Base-by-base conservation (phyloP, 352 stramenopile genomes). In the Pythium volutum region DNA sequence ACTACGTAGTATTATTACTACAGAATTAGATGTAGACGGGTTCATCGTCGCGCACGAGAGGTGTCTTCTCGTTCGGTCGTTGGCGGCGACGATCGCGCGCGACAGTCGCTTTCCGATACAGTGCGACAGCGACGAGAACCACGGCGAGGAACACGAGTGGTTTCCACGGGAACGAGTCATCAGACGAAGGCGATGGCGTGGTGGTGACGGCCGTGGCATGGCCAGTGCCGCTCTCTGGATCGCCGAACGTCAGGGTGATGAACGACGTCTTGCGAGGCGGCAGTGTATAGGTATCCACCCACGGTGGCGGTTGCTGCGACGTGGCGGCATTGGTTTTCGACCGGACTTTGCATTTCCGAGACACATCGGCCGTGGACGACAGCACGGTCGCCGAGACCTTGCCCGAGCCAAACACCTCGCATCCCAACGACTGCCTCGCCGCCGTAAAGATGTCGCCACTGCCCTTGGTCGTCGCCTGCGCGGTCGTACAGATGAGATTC, bases 1-100 rank as follows among this genome's bases (percentile, higher is more conserved):
- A 38, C 12, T 38, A 38, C 12, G 33, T 38, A 38, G 33, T 38
- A 38, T 14, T 38, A 38, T 12, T 38, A 12, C 7, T 38, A 12
- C 33, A 38, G 16, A 14, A 3, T 38, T 55, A 62, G 45, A 62
- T 55, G 43, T 55, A 62, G 1, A 62, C 55, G 1, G 31, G 55
- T 2, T 47, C 31, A 15, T 62, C 33, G 0, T 33, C 36, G 4
- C 45, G 41, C 9, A 62, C 29, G 20, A 62, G 42, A 3, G 55
- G 55, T 3, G 55, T 36, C 10, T 54, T 54, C 31, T 62, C 55
- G 27, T 58, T 1, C 36, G 36, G 7, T 38, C 45, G 10, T 14
- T 25, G 22, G 20, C 33, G 36, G 26, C 33, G n/a, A n/a, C n/a
- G 43, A 47, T 34, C 38, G 16, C 26, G 29, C 27, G 18, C 36